Evolutionary conservation across 805 yeast genomes (phyloP).

Genomic region (Candida krabiensis): DNA sequence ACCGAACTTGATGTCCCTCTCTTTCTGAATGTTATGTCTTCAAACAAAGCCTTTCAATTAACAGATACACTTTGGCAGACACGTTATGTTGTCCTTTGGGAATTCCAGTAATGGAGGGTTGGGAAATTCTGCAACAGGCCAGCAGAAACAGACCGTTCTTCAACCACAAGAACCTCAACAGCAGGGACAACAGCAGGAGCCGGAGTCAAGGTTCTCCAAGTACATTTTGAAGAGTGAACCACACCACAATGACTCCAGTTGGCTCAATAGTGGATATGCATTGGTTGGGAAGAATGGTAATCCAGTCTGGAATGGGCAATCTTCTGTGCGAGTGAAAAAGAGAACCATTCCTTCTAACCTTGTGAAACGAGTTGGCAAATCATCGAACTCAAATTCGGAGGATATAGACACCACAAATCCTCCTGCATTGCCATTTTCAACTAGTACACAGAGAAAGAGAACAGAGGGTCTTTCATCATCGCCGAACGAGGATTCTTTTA

Average conservation of each 20-base stretch:
- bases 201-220: slow-evolving; percentile 19
- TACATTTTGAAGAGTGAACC: slow-evolving; percentile 16
- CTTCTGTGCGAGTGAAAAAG: slow-evolving; percentile 45
- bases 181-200: neutral
- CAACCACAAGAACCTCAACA: slow-evolving; percentile 1
- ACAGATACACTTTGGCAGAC: too few species aligned
- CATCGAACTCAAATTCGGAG: slow-evolving; percentile 52
- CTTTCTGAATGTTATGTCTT: too few species aligned
- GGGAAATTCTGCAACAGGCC: slow-evolving; percentile 2
- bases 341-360: slow-evolving; percentile 48
- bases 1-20: too few species aligned
- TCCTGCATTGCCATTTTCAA: slow-evolving; percentile 25
- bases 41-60: too few species aligned
- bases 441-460: slow-evolving; percentile 20
- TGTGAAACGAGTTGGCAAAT: slow-evolving; percentile 40
- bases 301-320: slow-evolving; percentile 23
- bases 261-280: slow-evolving; percentile 6
- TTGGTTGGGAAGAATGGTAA: slow-evolving; percentile 1
- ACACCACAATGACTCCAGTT: slow-evolving; percentile 18
- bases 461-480: slow-evolving; percentile 8
- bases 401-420: slow-evolving; percentile 21
- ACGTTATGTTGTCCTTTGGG: neutral
- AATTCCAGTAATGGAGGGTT: neutral
- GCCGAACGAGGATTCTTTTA: slow-evolving; percentile 17
- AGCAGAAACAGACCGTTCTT: neutral